phyloP scores from a whole-genome alignment of 164 flowering plant species.

The Aristolochia californica region DNA sequence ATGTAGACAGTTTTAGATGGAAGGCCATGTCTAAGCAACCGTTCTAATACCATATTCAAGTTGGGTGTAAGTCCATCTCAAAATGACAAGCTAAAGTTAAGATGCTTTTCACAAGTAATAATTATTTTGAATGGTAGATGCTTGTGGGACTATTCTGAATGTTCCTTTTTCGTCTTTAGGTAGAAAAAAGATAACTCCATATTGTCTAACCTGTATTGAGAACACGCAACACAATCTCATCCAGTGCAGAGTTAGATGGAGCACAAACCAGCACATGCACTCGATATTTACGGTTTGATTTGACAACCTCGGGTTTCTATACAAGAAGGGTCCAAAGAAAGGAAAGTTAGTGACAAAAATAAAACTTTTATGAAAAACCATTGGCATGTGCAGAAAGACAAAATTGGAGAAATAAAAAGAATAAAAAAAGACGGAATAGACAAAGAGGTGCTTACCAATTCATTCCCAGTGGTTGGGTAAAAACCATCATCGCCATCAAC shows the following conservation, averaged over 20 bases:
- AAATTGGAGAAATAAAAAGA: not conserved
- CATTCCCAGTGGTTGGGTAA: slow-evolving; percentile 80
- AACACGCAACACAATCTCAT: slow-evolving; percentile 94
- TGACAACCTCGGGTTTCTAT: slow-evolving; percentile 90
- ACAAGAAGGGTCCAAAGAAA: slow-evolving; percentile 8
- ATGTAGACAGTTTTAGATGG: too few relatives aligned
- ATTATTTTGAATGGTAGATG: too few relatives aligned
- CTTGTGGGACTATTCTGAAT: too few relatives aligned
- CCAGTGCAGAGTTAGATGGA: slow-evolving; percentile 97
- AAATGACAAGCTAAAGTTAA: too few relatives aligned
- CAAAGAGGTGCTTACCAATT: slow-evolving; percentile 40
- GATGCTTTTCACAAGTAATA: too few relatives aligned
- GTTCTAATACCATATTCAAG: too few relatives aligned
- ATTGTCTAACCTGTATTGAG: slow-evolving; percentile 42
- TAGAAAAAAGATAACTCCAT: too few relatives aligned
- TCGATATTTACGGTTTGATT: slow-evolving; percentile 81
- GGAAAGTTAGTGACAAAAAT: not conserved
- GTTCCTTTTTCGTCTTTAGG: too few relatives aligned
- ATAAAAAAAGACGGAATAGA: not conserved
- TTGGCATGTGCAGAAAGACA: too few relatives aligned
- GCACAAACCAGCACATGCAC: slow-evolving; percentile 95
- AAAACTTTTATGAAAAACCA: too few relatives aligned
- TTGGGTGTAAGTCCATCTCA: too few relatives aligned
- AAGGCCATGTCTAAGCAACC: too few relatives aligned
- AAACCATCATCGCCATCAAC: slow-evolving; percentile 89